phyloP scores from a whole-genome alignment of 1,284 basidiomycete genomes.

The Hemileia vastatrix region DNA sequence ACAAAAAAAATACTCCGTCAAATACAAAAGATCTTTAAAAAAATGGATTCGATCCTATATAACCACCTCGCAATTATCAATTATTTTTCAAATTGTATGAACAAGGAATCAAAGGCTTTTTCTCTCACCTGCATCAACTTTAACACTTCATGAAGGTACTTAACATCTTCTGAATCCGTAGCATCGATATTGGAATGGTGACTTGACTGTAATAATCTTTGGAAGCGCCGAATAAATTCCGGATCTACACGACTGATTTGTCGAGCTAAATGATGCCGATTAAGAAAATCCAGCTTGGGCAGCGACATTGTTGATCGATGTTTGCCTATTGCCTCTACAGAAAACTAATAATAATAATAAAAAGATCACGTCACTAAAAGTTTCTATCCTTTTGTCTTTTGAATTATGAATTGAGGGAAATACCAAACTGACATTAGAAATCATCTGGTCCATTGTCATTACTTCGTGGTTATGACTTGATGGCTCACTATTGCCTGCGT shows the following conservation, averaged over 20 bases:
- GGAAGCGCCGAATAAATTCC: constrained; percentile 16
- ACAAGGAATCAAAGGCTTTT: constrained; percentile 57
- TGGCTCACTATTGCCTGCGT: neutral
- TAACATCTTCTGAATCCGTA: neutral
- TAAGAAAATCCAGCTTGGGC: constrained; percentile 62
- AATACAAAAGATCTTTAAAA: constrained; percentile 57
- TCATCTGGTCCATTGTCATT: constrained; percentile 57
- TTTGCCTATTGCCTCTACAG: constrained; percentile 60
- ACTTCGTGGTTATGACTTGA: constrained; percentile 49
- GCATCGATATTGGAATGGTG: neutral
- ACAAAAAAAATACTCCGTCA: constrained; percentile 65
- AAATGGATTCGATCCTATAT: constrained; percentile 59
- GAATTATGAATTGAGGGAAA: neutral
- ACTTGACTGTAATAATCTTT: constrained; percentile 7
- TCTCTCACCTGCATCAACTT: constrained; percentile 36
- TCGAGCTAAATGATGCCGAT: constrained; percentile 63
- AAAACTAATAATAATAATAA: constrained; percentile 51
- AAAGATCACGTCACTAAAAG: constrained; percentile 10
- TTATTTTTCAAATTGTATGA: constrained; percentile 51
- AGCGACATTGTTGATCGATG: constrained; percentile 63
- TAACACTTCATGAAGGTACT: neutral
- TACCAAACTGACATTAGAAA: constrained; percentile 50
- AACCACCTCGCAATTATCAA: neutral
- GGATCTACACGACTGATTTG: constrained; percentile 26
- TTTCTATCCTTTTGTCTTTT: neutral